A percentile compares a stretch with the other conserved stretches of the same genome.
These are phyloP conservation scores for Wickerhamomyces ciferrii DNA, from an alignment of 805 yeast species.

Conservation along the genomic window DNA sequence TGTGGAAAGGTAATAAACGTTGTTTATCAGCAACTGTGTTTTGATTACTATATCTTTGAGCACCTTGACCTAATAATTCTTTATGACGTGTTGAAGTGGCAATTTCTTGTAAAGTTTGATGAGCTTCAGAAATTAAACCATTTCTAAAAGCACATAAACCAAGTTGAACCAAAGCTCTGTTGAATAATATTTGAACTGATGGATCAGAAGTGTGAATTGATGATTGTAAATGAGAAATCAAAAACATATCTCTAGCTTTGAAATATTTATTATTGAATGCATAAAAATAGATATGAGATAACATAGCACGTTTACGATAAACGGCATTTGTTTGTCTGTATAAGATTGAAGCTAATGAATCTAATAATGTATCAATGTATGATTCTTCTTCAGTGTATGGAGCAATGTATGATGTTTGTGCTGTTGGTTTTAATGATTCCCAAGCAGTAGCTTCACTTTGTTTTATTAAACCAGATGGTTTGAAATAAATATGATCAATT, in stretches of 20 bases:
- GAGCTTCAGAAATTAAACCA: slow-evolving; percentile 82
- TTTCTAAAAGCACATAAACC: slow-evolving; percentile 93
- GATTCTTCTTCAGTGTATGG: slow-evolving; percentile 25
- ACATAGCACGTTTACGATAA: slow-evolving; percentile 77
- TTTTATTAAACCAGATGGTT: slow-evolving; percentile 70
- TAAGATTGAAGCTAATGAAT: slow-evolving; percentile 58
- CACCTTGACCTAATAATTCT: slow-evolving; percentile 91
- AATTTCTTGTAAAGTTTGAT: slow-evolving; percentile 82
- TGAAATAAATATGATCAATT: slow-evolving; percentile 89
- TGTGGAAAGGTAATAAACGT: slow-evolving; percentile 92
- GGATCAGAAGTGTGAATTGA: slow-evolving; percentile 83
- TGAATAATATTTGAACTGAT: slow-evolving; percentile 83
- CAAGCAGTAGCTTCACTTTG: slow-evolving; percentile 74
- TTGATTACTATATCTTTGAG: slow-evolving; percentile 57
- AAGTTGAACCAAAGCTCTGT: slow-evolving; percentile 91
- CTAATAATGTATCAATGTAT: slow-evolving; percentile 54
- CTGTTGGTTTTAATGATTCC: slow-evolving; percentile 35
- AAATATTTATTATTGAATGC: slow-evolving; percentile 83
- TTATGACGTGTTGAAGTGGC: slow-evolving; percentile 81
- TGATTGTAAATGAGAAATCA: slow-evolving; percentile 80
- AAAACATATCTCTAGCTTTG: slow-evolving; percentile 83
- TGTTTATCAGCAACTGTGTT: slow-evolving; percentile 60
- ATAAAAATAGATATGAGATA: slow-evolving; percentile 82
- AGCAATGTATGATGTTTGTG: slow-evolving; percentile 22
- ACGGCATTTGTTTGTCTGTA: slow-evolving; percentile 61